Evolutionary conservation across 768 basidiomycete genomes (phyloP).

Genomic region (Neoboletus brunneissimus): DNA sequence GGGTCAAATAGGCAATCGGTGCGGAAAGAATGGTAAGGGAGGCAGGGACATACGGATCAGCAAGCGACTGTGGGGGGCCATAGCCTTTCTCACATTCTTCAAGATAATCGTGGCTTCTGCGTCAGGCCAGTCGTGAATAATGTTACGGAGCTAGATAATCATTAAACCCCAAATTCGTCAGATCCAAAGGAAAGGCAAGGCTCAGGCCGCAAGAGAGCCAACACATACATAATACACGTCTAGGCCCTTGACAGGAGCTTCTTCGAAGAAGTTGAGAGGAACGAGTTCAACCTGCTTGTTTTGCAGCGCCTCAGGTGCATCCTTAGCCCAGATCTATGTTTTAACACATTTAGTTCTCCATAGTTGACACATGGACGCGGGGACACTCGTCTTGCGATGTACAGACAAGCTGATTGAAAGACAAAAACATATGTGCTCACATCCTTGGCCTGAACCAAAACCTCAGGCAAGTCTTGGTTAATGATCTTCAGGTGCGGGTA

Average conservation of each 20-base stretch:
- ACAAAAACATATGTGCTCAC: slow-evolving; percentile 2
- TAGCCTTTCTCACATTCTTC: slow-evolving; percentile 26
- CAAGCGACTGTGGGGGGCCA: slow-evolving; percentile 31
- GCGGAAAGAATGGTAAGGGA: neutral
- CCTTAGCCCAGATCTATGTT: slow-evolving; percentile 16
- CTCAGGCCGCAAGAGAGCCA: neutral
- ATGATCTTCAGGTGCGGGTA: slow-evolving; percentile 27
- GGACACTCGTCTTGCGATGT: neutral
- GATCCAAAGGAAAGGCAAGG: neutral
- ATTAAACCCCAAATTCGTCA: neutral
- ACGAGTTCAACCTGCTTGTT: slow-evolving; percentile 13
- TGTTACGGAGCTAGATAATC: slow-evolving; percentile 22
- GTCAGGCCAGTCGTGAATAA: slow-evolving; percentile 39
- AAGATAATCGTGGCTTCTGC: slow-evolving; percentile 32
- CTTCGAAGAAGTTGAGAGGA: slow-evolving; percentile 23
- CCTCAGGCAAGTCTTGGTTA: slow-evolving; percentile 30
- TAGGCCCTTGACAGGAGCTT: slow-evolving; percentile 10
- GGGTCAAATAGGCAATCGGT: too few species aligned
- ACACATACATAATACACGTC: slow-evolving; percentile 28
- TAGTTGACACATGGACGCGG: neutral
- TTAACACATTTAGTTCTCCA: neutral
- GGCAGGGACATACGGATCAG: slow-evolving; percentile 31
- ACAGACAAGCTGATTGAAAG: neutral
- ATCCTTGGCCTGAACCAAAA: slow-evolving; percentile 21
- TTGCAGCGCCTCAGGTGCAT: slow-evolving; percentile 18